Evolutionary conservation across 2,329 filamentous ascomycete genomes (phyloP).

Genomic region (Trichoderma guizhouense): DNA sequence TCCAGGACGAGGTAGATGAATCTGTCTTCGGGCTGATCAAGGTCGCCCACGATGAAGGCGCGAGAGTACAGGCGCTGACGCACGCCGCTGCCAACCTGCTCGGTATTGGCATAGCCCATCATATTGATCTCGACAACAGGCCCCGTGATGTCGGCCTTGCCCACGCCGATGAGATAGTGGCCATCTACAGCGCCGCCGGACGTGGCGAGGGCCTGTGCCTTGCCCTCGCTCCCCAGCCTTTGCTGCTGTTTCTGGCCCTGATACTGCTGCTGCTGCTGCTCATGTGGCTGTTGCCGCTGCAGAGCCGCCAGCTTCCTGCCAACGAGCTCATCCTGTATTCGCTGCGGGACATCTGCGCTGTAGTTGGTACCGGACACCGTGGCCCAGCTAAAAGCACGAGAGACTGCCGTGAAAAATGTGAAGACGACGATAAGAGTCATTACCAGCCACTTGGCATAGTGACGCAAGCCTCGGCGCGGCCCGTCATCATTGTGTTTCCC

Average conservation of each 20-base stretch:
- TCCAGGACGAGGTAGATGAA: conserved; percentile 88
- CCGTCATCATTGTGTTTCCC: neutral
- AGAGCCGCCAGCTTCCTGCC: neutral
- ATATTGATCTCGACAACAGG: conserved; percentile 86
- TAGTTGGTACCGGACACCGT: conserved; percentile 13
- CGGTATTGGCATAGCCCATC: conserved; percentile 80
- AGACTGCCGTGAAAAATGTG: conserved; percentile 19
- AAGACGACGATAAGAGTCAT: conserved; percentile 19
- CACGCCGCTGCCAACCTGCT: conserved; percentile 77
- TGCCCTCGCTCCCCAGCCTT: neutral
- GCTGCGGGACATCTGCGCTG: neutral
- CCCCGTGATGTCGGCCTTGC: conserved; percentile 56
- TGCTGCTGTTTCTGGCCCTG: neutral
- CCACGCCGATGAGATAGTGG: conserved; percentile 49
- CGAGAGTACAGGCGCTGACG: conserved; percentile 83
- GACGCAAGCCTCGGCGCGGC: neutral
- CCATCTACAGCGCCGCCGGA: conserved; percentile 2
- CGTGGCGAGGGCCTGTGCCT: neutral
- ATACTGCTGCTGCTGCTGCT: neutral
- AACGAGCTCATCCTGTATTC: neutral
- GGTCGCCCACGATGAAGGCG: conserved; percentile 78
- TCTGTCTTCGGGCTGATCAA: conserved; percentile 61
- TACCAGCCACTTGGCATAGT: neutral
- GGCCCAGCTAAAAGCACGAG: conserved; percentile 19
- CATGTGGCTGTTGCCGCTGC: neutral